phyloP scores from a whole-genome alignment of 345 rosid species.

The Jatropha curcas region DNA sequence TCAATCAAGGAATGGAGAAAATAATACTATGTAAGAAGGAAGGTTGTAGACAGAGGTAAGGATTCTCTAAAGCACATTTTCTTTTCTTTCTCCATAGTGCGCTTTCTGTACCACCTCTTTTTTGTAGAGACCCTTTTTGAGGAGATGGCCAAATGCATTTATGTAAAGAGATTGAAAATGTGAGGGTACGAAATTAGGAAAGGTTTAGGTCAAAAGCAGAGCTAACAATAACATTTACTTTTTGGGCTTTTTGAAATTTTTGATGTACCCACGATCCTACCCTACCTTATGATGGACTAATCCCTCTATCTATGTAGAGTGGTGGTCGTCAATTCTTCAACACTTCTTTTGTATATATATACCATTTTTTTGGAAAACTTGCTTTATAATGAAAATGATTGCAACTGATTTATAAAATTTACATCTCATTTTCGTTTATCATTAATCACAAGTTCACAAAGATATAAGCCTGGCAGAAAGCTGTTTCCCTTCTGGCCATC shows the following conservation, averaged over 20 bases:
- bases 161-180: background rate
- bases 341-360: background rate
- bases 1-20: background rate
- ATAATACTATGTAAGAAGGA: conserved; percentile 16
- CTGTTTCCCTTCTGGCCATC: too few species aligned
- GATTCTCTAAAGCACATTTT: conserved; percentile 19
- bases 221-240: background rate
- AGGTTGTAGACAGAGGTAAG: background rate
- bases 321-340: conserved; percentile 19
- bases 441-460: too few species aligned
- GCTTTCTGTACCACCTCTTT: too few species aligned
- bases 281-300: background rate
- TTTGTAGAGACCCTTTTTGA: background rate
- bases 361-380: background rate
- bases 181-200: background rate
- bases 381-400: background rate
- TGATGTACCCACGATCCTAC: conserved; percentile 15
- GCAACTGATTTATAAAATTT: conserved; percentile 4
- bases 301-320: background rate
- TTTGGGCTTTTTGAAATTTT: conserved; percentile 1
- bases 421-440: conserved; percentile 7
- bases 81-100: conserved; percentile 13
- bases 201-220: background rate
- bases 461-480: too few species aligned
- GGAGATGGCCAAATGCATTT: background rate